Evolutionary conservation across 2,329 filamentous ascomycete genomes (phyloP).

Genomic region (Dryadomyces sulphureus): DNA sequence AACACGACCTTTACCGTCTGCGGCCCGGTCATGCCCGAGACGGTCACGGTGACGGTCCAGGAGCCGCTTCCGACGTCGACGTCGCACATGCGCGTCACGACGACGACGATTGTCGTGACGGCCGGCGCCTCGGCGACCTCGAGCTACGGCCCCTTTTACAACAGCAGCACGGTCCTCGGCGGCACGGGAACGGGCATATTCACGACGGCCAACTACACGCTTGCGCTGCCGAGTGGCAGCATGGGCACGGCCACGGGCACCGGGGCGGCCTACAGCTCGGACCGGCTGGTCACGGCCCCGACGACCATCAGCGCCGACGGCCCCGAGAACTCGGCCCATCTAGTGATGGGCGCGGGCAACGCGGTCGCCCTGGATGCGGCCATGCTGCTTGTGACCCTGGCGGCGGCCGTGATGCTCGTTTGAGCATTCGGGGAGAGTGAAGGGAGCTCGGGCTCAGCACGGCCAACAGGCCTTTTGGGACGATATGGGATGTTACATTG

Average conservation of each 20-base stretch:
- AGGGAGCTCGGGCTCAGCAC: neutral
- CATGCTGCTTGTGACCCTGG: slow-evolving; percentile 21
- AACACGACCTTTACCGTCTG: neutral
- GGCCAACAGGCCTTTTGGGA: neutral
- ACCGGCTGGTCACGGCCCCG: slow-evolving; percentile 1
- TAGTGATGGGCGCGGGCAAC: slow-evolving; percentile 17
- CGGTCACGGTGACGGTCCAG: slow-evolving; percentile 1
- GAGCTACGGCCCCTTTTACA: slow-evolving; percentile 3
- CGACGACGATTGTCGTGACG: slow-evolving; percentile 7
- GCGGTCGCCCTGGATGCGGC: slow-evolving; percentile 8
- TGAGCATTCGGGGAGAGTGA: neutral
- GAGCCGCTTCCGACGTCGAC: neutral
- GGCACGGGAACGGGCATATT: neutral
- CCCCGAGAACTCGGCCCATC: too few species aligned
- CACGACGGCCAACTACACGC: slow-evolving; percentile 7
- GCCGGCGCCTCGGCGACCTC: neutral
- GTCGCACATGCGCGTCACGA: slow-evolving; percentile 3
- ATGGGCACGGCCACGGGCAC: neutral
- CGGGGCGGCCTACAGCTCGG: slow-evolving; percentile 2
- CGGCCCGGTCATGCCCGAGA: neutral
- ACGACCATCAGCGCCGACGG: slow-evolving; percentile 16
- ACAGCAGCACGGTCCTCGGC: neutral
- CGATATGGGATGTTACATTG: neutral
- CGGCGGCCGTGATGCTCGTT: slow-evolving; percentile 15
- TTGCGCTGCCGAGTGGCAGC: slow-evolving; percentile 3